These are phyloP conservation scores for Comarum palustre DNA, from an alignment of 306 rosid species.

Conservation along the genomic window DNA sequence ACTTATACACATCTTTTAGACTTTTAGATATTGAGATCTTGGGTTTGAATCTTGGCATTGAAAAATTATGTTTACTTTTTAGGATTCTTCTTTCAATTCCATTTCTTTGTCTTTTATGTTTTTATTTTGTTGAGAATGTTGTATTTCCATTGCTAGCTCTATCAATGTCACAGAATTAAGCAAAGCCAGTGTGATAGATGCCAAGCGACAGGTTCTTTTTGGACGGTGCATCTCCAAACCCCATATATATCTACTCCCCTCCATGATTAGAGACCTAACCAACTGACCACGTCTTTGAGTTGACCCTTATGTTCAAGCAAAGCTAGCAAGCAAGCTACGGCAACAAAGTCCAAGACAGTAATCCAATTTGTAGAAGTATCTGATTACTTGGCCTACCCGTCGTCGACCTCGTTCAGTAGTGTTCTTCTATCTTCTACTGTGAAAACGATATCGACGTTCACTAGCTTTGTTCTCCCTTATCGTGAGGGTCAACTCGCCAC, in stretches of 20 bases:
- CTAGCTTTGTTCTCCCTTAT: conserved; percentile 3
- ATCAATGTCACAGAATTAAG: background rate
- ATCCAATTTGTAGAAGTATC: background rate
- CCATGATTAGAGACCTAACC: conserved; percentile 38
- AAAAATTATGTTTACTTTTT: too few relatives aligned
- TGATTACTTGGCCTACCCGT: background rate
- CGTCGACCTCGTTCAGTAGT: background rate
- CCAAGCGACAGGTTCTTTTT: background rate
- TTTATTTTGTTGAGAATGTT: too few relatives aligned
- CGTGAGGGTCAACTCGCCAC: conserved; percentile 39
- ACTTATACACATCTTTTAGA: too few relatives aligned
- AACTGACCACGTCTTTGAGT: conserved; percentile 3
- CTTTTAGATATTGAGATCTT: too few relatives aligned
- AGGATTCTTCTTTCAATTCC: too few relatives aligned
- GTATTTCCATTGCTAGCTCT: too few relatives aligned
- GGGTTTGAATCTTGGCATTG: too few relatives aligned
- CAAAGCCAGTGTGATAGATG: background rate
- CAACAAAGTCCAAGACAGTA: conserved; percentile 6
- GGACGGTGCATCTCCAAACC: conserved; percentile 1
- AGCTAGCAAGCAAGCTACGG: background rate
- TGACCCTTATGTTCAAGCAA: conserved; percentile 11
- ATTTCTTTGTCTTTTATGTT: too few relatives aligned
- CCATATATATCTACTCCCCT: background rate
- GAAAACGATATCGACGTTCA: background rate
- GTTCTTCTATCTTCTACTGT: background rate